Conservation (phyloP, 345 rosid genomes). For the Excoecaria agallocha region DNA sequence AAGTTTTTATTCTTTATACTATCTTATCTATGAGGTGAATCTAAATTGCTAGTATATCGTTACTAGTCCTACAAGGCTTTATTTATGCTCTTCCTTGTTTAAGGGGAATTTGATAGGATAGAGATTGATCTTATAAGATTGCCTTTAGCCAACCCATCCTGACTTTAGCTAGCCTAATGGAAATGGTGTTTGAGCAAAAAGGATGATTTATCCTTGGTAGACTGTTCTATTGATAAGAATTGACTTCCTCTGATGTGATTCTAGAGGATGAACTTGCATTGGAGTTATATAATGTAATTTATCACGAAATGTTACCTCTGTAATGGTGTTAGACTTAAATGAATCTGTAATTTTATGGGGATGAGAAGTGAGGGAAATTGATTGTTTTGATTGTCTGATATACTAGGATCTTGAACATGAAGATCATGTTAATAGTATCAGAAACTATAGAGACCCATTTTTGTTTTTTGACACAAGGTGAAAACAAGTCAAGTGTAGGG, state of each 20-base stretch:
- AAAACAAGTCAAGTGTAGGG: background rate
- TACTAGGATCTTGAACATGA: background rate
- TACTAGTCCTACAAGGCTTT: too few relatives aligned
- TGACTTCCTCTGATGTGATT: too few relatives aligned
- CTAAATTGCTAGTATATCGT: too few relatives aligned
- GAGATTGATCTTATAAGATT: background rate
- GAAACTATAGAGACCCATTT: background rate
- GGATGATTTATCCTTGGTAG: too few relatives aligned
- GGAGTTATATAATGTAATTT: too few relatives aligned
- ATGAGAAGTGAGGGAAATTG: too few relatives aligned
- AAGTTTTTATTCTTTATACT: too few relatives aligned
- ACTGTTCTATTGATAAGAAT: too few relatives aligned
- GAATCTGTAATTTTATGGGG: background rate
- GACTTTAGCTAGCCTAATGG: background rate
- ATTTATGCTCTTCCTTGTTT: background rate
- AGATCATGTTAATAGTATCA: background rate
- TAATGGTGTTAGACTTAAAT: background rate
- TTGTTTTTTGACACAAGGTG: background rate
- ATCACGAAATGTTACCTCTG: background rate
- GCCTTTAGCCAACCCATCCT: background rate
- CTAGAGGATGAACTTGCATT: too few relatives aligned
- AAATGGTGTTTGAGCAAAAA: background rate
- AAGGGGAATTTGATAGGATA: background rate
- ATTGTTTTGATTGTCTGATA: background rate
- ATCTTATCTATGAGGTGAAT: too few relatives aligned